phyloP scores from a whole-genome alignment of 495 filamentous ascomycete genomes.

The Aspergillus carlsbadensis region DNA sequence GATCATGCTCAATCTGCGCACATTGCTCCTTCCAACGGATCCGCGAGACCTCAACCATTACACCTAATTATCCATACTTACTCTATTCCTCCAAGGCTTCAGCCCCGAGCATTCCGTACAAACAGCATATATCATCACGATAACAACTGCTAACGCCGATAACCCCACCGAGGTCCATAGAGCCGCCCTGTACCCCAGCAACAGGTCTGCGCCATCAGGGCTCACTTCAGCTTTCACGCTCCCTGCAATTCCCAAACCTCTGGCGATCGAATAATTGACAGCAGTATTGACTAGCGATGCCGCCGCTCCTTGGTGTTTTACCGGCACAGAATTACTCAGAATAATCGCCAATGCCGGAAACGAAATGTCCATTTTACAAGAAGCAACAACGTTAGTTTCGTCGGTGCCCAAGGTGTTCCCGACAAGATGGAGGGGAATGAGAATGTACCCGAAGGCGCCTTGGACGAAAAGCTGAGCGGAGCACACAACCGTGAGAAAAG shows the following conservation, averaged over 20 bases:
- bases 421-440: background rate
- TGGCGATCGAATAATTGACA: conserved; percentile 61
- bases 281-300: conserved; percentile 60
- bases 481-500: background rate
- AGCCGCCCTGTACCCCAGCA: conserved; percentile 36
- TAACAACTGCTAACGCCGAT: background rate
- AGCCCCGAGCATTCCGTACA: background rate
- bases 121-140: background rate
- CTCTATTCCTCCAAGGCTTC: background rate
- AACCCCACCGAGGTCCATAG: conserved; percentile 33
- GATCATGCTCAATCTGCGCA: too few species aligned
- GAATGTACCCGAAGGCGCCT: background rate
- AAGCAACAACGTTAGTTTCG: background rate
- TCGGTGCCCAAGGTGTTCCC: background rate
- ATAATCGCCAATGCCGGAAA: conserved; percentile 48
- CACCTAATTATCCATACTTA: too few species aligned
- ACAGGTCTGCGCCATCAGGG: conserved; percentile 32
- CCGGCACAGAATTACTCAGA: conserved; percentile 24
- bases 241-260: conserved; percentile 62
- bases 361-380: conserved; percentile 59
- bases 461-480: background rate
- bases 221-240: conserved; percentile 55
- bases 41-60: too few species aligned
- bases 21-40: too few species aligned
- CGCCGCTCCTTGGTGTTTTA: conserved; percentile 44